These are phyloP conservation scores for peach (Prunus persica) DNA, from an alignment of 306 rosid species.

Conservation along the genomic window Prunus_persica_NCBIv2 NC_034013.1:14166501-14167000, in stretches of 20 bases:
- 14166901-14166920: not conserved
- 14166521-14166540: no score
- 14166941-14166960: no score
- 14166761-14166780: not conserved
- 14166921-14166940: not conserved
- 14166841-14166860: not conserved
- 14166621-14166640: not conserved
- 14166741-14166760: not conserved
- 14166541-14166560: no score
- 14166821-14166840: not conserved
- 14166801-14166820: not conserved
- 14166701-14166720: not conserved
- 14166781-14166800: not conserved
- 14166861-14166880: not conserved
- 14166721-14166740: not conserved
- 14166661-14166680: not conserved
- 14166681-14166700: no score
- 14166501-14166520: not conserved
- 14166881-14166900: not conserved
- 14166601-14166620: not conserved
- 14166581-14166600: no score
- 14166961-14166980: no score
- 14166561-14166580: no score
- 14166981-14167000: no score
- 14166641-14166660: not conserved